A percentile compares a stretch with the other conserved stretches of the same genome.
phyloP scores from a whole-genome alignment of 805 yeast species.

The Candida methanosorbosa region DNA sequence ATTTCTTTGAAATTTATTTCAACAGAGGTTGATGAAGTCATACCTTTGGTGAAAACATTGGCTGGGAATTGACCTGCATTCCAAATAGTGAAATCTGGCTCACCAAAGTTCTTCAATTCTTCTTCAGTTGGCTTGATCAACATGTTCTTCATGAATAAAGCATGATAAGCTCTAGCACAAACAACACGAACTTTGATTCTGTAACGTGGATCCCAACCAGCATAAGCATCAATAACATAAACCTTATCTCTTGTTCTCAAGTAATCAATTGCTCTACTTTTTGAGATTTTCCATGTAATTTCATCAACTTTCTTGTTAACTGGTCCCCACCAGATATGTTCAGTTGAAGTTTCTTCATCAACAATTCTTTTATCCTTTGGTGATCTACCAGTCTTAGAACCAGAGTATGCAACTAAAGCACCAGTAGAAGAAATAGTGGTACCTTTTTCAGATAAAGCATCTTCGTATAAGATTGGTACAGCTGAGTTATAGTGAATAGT shows the following conservation, averaged over 20 bases:
- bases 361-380: conserved; percentile 98
- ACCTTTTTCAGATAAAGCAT: conserved; percentile 82
- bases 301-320: conserved; percentile 93
- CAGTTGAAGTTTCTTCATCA: conserved; percentile 79
- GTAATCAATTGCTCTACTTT: conserved; percentile 95
- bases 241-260: conserved; percentile 91
- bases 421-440: conserved; percentile 91
- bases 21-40: conserved; percentile 93
- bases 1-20: conserved; percentile 93
- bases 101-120: conserved; percentile 84
- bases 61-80: conserved; percentile 99
- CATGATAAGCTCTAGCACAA: conserved; percentile 98
- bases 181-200: conserved; percentile 92
- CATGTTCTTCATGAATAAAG: conserved; percentile 97
- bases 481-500: conserved; percentile 84
- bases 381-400: conserved; percentile 94
- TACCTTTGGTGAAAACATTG: conserved; percentile 89
- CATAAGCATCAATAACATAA: conserved; percentile 92
- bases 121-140: conserved; percentile 88
- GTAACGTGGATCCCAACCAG: conserved; percentile 99
- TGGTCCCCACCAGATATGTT: conserved; percentile 98
- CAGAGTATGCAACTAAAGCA: conserved; percentile 92
- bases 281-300: conserved; percentile 89
- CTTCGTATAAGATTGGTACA: conserved; percentile 88
- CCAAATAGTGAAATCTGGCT: conserved; percentile 97